These are phyloP conservation scores for Polytrichum formosum DNA, from an alignment of 225 moss, liverwort and hornwort species.

Conservation along the genomic window DNA sequence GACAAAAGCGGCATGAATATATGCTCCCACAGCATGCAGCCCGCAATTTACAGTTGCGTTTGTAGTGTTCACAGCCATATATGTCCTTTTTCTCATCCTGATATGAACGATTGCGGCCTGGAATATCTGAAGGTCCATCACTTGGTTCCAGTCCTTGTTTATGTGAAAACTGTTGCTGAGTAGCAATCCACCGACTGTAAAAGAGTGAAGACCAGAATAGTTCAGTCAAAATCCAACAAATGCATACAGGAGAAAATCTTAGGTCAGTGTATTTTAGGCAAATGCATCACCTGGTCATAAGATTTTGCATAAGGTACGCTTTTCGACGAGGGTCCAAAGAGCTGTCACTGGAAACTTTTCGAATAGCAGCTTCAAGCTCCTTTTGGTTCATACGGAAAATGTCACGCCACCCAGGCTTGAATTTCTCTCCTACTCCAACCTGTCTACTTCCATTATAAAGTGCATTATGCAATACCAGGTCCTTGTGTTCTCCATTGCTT, in stretches of 20 bases:
- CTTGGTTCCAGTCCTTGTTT: constrained; percentile 24
- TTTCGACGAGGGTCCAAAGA: constrained; percentile 93
- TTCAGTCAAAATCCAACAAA: neutral
- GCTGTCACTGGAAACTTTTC: constrained; percentile 90
- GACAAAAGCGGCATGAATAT: constrained; percentile 90
- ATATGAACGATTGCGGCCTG: constrained; percentile 46
- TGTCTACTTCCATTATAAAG: constrained; percentile 11
- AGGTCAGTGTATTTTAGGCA: neutral
- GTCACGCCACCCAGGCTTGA: constrained; percentile 97
- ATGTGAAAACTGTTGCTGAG: constrained; percentile 65
- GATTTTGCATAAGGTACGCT: constrained; percentile 97
- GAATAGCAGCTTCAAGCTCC: constrained; percentile 95
- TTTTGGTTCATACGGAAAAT: constrained; percentile 99
- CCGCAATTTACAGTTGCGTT: constrained; percentile 90
- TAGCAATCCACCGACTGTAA: constrained; percentile 95
- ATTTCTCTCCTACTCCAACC: constrained; percentile 52
- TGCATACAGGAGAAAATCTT: neutral
- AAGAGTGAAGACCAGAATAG: neutral
- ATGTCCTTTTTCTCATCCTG: constrained; percentile 58
- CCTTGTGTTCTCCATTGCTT: constrained; percentile 2
- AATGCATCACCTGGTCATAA: constrained; percentile 83
- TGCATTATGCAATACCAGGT: constrained; percentile 8
- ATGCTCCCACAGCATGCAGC: constrained; percentile 91
- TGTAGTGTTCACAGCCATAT: constrained; percentile 94
- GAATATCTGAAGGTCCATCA: constrained; percentile 39